Evolutionary conservation across 257 asterid genomes (phyloP), one percentile per base, ranked within the genome.

Genomic region (Salvia splendens): DNA sequence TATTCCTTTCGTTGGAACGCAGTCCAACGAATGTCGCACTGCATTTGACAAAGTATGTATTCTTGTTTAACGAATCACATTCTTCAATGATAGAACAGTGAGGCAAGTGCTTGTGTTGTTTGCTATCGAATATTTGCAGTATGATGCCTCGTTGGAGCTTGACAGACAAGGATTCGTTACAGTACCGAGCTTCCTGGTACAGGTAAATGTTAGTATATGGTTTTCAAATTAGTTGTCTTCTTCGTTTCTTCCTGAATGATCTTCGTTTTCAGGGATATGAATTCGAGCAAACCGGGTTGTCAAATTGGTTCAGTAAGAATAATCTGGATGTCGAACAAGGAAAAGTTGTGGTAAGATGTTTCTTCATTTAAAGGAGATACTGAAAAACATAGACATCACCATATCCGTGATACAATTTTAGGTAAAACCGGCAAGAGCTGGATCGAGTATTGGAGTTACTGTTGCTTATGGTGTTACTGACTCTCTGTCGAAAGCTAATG

Each of bases 391-490:
- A 36, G 1, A 5, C 49, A 50, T 55, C 51, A 41, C 64, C 14
- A 35, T 67, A 33, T 71, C 71, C 68, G 42, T 79, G 62, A 47
- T 8, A 78, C 58, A 59, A 72, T 82, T 76, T 56, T 85, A 90
- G 97, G 97, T 90, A 65, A 90, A 90, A 77, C 97, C 97, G 68
- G 79, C 96, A 61, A 82, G 86, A 72, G 96, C 96, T 61, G 97
- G 97, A 73, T 90, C 97, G 50, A 90, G 97, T 77, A 88, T 90
- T 32, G 97, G 97, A 74, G 96, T 90, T 70, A 72, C 85, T 54
- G 97, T 90, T 82, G 97, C 96, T 70, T 88, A 90, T 56, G 97
- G 97, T 52, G 87, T 88, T 73, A 40, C 95, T 54, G 96, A 90
- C 76, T 68, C 97, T 76, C 82, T 88, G n/a, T 14, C 51, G 70